Conservation (phyloP, 805 yeast species). For the Barnettozyma sp. region DNA sequence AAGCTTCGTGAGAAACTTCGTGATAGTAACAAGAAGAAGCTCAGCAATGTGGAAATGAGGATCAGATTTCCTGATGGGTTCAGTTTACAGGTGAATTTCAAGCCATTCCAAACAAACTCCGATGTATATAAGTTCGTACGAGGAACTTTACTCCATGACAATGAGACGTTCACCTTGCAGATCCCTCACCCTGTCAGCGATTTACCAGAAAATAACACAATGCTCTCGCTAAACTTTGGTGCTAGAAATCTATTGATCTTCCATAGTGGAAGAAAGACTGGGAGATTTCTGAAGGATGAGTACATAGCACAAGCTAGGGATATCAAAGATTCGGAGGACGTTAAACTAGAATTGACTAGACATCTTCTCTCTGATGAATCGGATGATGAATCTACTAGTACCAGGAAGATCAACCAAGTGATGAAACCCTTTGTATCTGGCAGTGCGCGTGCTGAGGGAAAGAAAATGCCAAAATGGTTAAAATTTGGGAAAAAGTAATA, state of each 20-base stretch:
- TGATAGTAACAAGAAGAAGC: constrained; percentile 21
- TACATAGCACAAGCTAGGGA: constrained; percentile 27
- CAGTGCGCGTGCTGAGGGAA: constrained; percentile 5
- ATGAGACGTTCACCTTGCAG: constrained; percentile 32
- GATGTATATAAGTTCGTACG: constrained; percentile 27
- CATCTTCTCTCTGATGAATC: constrained; percentile 6
- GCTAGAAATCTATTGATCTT: constrained; percentile 39
- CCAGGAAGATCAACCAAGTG: too few relatives aligned
- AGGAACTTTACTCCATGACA: constrained; percentile 26
- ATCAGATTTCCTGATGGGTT: constrained; percentile 53
- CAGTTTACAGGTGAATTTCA: constrained; percentile 43
- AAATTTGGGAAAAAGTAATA: constrained; percentile 31
- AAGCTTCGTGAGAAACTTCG: constrained; percentile 31
- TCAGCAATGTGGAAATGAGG: constrained; percentile 34
- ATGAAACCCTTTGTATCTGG: too few relatives aligned
- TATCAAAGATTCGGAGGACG: constrained; percentile 27
- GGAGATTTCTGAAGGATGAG: constrained; percentile 26
- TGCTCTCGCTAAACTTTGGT: constrained; percentile 36
- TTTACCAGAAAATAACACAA: constrained; percentile 26
- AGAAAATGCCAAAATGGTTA: constrained; percentile 35
- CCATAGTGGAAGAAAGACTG: constrained; percentile 15
- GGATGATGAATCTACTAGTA: constrained; percentile 5
- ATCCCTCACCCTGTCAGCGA: constrained; percentile 40
- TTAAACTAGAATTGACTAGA: constrained; percentile 14
- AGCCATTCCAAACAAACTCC: constrained; percentile 34